These are phyloP conservation scores for Monascus purpureus DNA, from an alignment of 495 filamentous ascomycete species.

Conservation along the genomic window DNA sequence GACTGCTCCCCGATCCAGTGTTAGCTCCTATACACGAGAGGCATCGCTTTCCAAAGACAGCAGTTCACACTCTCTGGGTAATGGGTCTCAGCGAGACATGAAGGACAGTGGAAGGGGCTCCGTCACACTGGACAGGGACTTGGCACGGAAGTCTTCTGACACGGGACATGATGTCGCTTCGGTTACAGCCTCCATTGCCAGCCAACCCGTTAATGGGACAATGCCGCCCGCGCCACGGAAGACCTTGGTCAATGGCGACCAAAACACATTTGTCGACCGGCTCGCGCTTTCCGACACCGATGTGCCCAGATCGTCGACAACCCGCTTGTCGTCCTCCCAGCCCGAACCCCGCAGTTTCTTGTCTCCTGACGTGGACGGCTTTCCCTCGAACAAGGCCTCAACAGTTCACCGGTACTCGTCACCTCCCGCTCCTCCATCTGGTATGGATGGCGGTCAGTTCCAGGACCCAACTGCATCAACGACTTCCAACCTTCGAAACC, in stretches of 20 bases:
- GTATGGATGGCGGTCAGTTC: conserved; percentile 26
- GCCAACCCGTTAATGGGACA: conserved; percentile 23
- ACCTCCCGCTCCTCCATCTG: conserved; percentile 47
- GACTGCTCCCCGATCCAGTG: conserved; percentile 33
- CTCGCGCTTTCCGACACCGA: conserved; percentile 14
- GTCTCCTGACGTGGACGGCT: conserved; percentile 25
- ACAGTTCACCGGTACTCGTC: conserved; percentile 61
- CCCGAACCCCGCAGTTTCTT: conserved; percentile 24
- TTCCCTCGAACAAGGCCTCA: conserved; percentile 20
- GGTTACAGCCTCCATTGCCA: conserved; percentile 12
- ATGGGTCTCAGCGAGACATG: conserved; percentile 25
- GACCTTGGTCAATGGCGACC: conserved; percentile 29
- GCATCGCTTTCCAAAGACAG: conserved; percentile 35
- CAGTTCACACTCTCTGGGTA: conserved; percentile 37
- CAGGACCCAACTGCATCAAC: conserved; percentile 30
- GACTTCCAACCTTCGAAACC: conserved; percentile 49
- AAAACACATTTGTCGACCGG: conserved; percentile 22
- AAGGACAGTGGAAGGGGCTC: conserved; percentile 26
- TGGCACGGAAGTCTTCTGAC: conserved; percentile 18
- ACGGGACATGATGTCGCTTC: conserved; percentile 19
- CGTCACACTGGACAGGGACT: conserved; percentile 19
- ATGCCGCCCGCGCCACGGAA: conserved; percentile 17
- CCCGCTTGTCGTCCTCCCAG: conserved; percentile 19
- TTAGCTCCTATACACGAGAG: conserved; percentile 36
- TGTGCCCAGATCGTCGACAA: conserved; percentile 14